A percentile compares a stretch with the other conserved stretches of the same genome.
Evolutionary conservation across 2,329 filamentous ascomycete species (phyloP).

Genomic region (Cytospora paraplurivora): DNA sequence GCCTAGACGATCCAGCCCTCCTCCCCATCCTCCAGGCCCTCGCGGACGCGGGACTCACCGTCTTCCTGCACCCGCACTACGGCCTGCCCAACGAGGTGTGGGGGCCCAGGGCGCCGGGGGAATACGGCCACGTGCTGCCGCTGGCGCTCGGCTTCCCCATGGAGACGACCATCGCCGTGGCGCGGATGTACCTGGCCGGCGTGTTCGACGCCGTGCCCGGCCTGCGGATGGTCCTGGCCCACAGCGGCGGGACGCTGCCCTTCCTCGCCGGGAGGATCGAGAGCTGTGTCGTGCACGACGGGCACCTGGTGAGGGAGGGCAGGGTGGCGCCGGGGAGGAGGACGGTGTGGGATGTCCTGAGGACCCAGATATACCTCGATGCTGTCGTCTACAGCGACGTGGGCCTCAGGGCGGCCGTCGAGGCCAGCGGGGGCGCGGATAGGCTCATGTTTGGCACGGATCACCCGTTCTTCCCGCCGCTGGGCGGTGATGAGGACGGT

Average conservation of each 20-base stretch:
- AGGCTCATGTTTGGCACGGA: conserved; percentile 80
- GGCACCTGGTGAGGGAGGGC: conserved; percentile 67
- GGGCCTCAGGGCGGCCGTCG: conserved; percentile 70
- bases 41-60: conserved; percentile 62
- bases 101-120: conserved; percentile 65
- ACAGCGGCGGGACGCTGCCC: conserved; percentile 85
- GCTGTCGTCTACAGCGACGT: conserved; percentile 82
- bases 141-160: conserved; percentile 86
- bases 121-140: conserved; percentile 86
- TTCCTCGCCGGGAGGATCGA: conserved; percentile 88
- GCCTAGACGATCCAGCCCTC: conserved; percentile 75
- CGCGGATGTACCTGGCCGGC: conserved; percentile 82
- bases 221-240: conserved; percentile 77
- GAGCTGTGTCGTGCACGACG: conserved; percentile 83
- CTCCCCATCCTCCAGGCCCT: conserved; percentile 73
- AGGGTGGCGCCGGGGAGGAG: conserved; percentile 51
- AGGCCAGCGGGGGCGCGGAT: conserved; percentile 65
- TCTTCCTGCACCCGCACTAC: conserved; percentile 93
- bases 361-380: conserved; percentile 82
- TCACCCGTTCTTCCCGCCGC: conserved; percentile 82
- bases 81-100: conserved; percentile 80
- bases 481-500: conserved; percentile 61
- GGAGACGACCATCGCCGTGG: conserved; percentile 88
- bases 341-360: conserved; percentile 58
- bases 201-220: conserved; percentile 76